These are phyloP conservation scores for Ramalina intermedia DNA, from an alignment of 495 filamentous ascomycete genomes.

Conservation along the genomic window DNA sequence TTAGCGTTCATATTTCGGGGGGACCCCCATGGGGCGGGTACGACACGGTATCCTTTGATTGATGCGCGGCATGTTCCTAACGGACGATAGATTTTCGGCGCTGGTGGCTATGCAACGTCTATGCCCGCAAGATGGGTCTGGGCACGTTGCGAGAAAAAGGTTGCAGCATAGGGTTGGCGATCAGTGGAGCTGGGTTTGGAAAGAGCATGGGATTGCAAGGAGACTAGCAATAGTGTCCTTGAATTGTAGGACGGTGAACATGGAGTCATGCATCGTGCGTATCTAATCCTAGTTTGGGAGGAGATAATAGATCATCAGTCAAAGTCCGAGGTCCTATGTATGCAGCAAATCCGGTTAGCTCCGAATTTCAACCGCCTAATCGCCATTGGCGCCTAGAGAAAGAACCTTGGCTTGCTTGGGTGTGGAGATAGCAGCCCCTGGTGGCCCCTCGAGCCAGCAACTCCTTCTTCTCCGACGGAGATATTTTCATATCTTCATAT, in stretches of 20 bases:
- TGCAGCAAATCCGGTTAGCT: too few relatives aligned
- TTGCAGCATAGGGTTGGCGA: neutral
- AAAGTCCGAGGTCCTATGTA: too few relatives aligned
- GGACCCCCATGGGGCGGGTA: neutral
- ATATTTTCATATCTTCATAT: neutral
- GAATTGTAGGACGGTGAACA: too few relatives aligned
- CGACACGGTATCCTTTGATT: neutral
- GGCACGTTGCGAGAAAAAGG: neutral
- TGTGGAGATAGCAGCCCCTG: too few relatives aligned
- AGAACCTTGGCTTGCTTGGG: too few relatives aligned
- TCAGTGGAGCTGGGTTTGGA: neutral
- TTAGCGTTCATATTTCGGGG: neutral
- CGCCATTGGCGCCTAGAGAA: too few relatives aligned
- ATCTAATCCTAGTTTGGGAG: too few relatives aligned
- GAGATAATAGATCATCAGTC: too few relatives aligned
- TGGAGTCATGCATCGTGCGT: too few relatives aligned
- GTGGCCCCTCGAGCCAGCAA: too few relatives aligned
- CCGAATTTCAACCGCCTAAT: too few relatives aligned
- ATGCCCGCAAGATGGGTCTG: neutral
- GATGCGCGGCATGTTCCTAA: neutral
- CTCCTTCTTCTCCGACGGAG: neutral
- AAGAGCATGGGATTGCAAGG: neutral
- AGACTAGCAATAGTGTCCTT: too few relatives aligned
- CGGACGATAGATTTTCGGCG: neutral
- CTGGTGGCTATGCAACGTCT: neutral